Conservation (phyloP, 2,329 filamentous ascomycete genomes). For the Colletotrichum eremochloae region DNA sequence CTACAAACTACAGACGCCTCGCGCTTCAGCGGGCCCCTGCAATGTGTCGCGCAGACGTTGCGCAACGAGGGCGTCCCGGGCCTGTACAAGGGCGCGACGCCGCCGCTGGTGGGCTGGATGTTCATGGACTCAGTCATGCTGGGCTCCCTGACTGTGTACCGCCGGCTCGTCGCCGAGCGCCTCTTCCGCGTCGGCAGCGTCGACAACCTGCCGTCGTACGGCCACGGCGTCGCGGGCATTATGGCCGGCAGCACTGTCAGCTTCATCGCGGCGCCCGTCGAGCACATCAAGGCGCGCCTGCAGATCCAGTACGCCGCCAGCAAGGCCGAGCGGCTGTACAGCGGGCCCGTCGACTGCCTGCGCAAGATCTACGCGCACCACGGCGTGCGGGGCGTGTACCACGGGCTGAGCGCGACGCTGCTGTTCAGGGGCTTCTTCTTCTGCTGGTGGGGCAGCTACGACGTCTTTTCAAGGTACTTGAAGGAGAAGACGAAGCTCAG, state of each 20-base stretch:
- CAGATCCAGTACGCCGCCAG: constrained; percentile 92
- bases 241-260: constrained; percentile 90
- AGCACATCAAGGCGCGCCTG: constrained; percentile 93
- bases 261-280: constrained; percentile 92
- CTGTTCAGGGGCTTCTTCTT: constrained; percentile 96
- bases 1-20: constrained; percentile 84
- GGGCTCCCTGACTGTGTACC: constrained; percentile 91
- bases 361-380: constrained; percentile 78
- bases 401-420: constrained; percentile 86
- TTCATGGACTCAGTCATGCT: constrained; percentile 96
- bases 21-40: constrained; percentile 87
- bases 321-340: constrained; percentile 84
- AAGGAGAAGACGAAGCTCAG: constrained; percentile 76
- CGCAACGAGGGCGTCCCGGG: constrained; percentile 87
- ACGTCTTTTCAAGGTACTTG: constrained; percentile 80
- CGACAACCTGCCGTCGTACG: constrained; percentile 74
- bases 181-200: constrained; percentile 70
- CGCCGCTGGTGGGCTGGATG: constrained; percentile 95
- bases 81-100: constrained; percentile 94
- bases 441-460: constrained; percentile 98
- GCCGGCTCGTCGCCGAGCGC: constrained; percentile 83
- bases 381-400: constrained; percentile 85
- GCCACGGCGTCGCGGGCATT: constrained; percentile 89
- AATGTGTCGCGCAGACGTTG: constrained; percentile 87
- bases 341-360: constrained; percentile 87